These are phyloP conservation scores for Fusarium fracticaudum DNA, from an alignment of 2,329 filamentous ascomycete genomes.

Conservation along the genomic window DNA sequence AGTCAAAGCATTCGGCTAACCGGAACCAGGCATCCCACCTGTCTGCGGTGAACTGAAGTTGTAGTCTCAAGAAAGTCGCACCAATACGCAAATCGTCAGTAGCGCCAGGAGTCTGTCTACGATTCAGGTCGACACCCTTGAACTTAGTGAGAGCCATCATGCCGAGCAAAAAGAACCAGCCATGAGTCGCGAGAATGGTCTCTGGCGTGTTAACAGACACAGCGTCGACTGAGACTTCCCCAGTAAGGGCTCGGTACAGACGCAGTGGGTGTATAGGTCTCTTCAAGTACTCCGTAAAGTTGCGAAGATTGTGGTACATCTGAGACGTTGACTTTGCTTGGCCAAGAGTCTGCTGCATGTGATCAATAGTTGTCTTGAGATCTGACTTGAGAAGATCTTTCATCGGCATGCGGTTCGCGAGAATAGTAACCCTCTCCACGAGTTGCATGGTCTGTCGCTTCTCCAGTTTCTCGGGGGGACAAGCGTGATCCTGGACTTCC, in stretches of 20 bases:
- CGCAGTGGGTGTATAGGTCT: slow-evolving; percentile 83
- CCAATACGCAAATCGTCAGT: slow-evolving; percentile 87
- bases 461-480: slow-evolving; percentile 80
- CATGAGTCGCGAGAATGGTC: slow-evolving; percentile 77
- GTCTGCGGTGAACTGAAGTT: slow-evolving; percentile 82
- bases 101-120: slow-evolving; percentile 79
- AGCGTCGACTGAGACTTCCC: slow-evolving; percentile 78
- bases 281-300: slow-evolving; percentile 83
- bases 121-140: slow-evolving; percentile 72
- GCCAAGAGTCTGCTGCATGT: slow-evolving; percentile 88
- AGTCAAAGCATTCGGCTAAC: slow-evolving; percentile 86
- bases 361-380: slow-evolving; percentile 88
- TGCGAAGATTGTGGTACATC: slow-evolving; percentile 86
- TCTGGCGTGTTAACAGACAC: slow-evolving; percentile 75
- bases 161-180: slow-evolving; percentile 93
- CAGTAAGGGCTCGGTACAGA: slow-evolving; percentile 82
- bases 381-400: slow-evolving; percentile 94
- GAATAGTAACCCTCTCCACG: slow-evolving; percentile 82
- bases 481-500: slow-evolving; percentile 81
- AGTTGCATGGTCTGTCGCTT: slow-evolving; percentile 82
- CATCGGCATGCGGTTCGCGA: slow-evolving; percentile 85
- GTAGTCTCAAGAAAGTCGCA: slow-evolving; percentile 80
- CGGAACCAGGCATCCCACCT: slow-evolving; percentile 94
- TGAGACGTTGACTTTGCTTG: slow-evolving; percentile 80
- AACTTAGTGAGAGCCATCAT: slow-evolving; percentile 91